Evolutionary conservation across 2,329 filamentous ascomycete species (phyloP).

Genomic region (Penicillium brevicompactum): DNA sequence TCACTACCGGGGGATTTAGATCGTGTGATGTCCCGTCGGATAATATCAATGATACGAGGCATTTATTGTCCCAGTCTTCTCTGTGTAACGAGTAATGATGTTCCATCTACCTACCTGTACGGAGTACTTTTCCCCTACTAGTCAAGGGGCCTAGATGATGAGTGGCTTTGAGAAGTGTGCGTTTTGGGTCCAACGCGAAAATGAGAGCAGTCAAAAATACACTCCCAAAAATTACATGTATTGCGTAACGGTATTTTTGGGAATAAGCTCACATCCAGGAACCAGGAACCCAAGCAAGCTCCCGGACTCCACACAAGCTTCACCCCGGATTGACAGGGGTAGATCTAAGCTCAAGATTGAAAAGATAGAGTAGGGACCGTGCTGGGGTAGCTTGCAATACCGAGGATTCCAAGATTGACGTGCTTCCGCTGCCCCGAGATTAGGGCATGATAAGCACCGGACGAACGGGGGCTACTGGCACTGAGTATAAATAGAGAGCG

Average conservation of each 20-base stretch:
- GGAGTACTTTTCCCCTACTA: no score
- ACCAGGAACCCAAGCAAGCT: conserved; percentile 2
- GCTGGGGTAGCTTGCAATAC: conserved; percentile 11
- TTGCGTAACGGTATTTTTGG: conserved; percentile 1
- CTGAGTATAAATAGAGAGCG: not conserved
- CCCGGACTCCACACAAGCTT: conserved; percentile 25
- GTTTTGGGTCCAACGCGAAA: no score
- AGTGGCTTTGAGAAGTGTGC: no score
- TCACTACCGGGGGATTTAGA: conserved; percentile 27
- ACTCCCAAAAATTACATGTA: not conserved
- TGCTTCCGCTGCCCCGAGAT: conserved; percentile 22
- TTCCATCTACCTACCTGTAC: not conserved
- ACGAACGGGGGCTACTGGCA: conserved; percentile 13
- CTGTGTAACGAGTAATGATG: not conserved
- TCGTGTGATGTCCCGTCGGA: conserved; percentile 29
- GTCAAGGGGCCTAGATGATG: not conserved
- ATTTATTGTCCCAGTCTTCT: conserved; percentile 11
- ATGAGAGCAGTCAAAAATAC: conserved; percentile 17
- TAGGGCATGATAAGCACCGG: conserved; percentile 14
- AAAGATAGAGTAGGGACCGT: conserved; percentile 25
- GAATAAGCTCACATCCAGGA: conserved; percentile 10
- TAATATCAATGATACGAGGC: conserved; percentile 30
- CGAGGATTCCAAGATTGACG: conserved; percentile 10
- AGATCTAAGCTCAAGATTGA: conserved; percentile 9
- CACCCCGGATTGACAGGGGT: conserved; percentile 23